A percentile compares a stretch with the other conserved stretches of the same genome.
phyloP scores from a whole-genome alignment of 2,329 filamentous ascomycete species.

The Alternaria burnsii region DNA sequence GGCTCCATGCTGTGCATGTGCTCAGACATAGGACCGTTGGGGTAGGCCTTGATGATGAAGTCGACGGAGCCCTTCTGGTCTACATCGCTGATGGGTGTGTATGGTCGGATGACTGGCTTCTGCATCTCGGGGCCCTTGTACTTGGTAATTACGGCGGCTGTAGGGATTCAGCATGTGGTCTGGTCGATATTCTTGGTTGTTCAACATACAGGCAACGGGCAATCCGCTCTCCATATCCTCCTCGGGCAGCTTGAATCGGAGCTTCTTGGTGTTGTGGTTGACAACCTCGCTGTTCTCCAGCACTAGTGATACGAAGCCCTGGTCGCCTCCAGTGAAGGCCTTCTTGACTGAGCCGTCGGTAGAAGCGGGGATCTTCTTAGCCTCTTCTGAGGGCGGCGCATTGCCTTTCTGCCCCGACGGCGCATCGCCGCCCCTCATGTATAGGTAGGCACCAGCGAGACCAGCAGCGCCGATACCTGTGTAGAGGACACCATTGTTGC shows the following conservation, averaged over 20 bases:
- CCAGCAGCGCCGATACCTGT: conserved; percentile 67
- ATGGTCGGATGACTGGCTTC: conserved; percentile 89
- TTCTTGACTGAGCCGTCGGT: conserved; percentile 54
- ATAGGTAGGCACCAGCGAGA: conserved; percentile 65
- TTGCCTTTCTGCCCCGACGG: conserved; percentile 34
- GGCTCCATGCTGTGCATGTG: conserved; percentile 85
- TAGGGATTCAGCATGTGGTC: neutral
- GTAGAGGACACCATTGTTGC: conserved; percentile 59
- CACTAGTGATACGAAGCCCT: conserved; percentile 85
- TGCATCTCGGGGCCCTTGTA: conserved; percentile 83
- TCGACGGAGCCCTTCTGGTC: conserved; percentile 82
- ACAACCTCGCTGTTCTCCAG: conserved; percentile 79
- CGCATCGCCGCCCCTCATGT: conserved; percentile 45
- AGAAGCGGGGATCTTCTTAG: conserved; percentile 52
- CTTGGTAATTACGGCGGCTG: conserved; percentile 84
- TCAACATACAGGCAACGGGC: conserved; percentile 71
- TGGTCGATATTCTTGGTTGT: neutral
- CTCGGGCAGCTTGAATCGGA: conserved; percentile 88
- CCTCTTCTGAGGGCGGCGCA: conserved; percentile 45
- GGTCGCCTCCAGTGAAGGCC: conserved; percentile 82
- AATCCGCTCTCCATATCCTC: conserved; percentile 85
- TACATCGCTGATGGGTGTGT: conserved; percentile 91
- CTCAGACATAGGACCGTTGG: conserved; percentile 87
- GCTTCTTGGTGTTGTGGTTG: conserved; percentile 94
- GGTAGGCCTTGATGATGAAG: conserved; percentile 91